Evolutionary conservation across 176 grass and related monocot species (phyloP), one percentile per base, ranked within the genome.

Genomic region (Phragmites australis): DNA sequence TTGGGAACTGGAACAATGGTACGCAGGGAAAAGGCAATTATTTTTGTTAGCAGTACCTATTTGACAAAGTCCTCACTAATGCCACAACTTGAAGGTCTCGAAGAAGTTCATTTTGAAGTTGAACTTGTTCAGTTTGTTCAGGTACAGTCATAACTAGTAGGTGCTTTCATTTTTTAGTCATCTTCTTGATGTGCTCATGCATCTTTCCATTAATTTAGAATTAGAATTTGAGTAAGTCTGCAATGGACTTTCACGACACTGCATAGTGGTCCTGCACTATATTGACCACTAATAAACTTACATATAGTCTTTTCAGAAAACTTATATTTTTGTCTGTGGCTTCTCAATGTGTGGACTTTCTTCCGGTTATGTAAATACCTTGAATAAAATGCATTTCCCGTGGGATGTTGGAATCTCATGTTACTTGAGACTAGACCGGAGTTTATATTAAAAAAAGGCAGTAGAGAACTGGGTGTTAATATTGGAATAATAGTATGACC

Each of bases 1-100:
- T 92, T 98, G 90, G 95, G 90, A 32, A 94, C 94, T 77, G 95
- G 92, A 51, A 89, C 89, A 68, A 98, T 98, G 95, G 4, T 86
- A 59, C 88, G 83, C 46, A 76, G 83, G 59, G 95, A 98, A 85
- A 98, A 94, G 57, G 90, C 95, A 48, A 74, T 68, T 80, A 90
- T 98, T 98, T 98, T 85, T 89, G 85, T 93, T 73, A 93, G 17
- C 64, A 86, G 55, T 70, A 65, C 82, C 47, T 98, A 98, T 88
- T 89, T 98, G 76, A 91, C 90, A 59, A 74, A 87, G 58, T 94
- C 95, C 66, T 76, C 90, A 71, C 66, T 94, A 58, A 90, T 94
- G 86, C 81, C 95, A 67, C 81, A 85, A 30, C 63, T 93, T 59
- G 90, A 93, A 87, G 88, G 69, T 37, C 81, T 89, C 70, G 92